These are phyloP conservation scores for Lactarius trivialis DNA, from an alignment of 768 basidiomycete genomes.

Conservation along the genomic window DNA sequence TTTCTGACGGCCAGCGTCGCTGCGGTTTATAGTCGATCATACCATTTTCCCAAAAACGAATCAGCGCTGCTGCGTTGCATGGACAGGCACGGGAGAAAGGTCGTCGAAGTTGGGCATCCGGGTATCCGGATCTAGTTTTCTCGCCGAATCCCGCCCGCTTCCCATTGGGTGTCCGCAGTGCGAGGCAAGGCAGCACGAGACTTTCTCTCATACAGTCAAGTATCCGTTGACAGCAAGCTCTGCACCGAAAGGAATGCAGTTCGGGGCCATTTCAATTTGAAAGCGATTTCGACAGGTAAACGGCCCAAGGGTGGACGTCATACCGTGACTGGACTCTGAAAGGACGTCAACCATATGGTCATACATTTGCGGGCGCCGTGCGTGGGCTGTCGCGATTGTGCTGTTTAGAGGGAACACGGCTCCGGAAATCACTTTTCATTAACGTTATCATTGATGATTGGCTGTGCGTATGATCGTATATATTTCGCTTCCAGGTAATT, in stretches of 20 bases:
- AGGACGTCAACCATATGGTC: not conserved
- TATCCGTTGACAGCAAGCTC: not conserved
- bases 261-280: not conserved
- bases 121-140: not conserved
- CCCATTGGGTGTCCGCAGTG: not conserved
- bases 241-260: not conserved
- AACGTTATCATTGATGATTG: not conserved
- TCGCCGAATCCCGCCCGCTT: not conserved
- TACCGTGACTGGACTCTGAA: not conserved
- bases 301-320: not conserved
- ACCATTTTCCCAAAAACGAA: not conserved
- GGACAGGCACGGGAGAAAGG: not conserved
- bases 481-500: not conserved
- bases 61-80: not conserved
- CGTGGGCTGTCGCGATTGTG: not conserved
- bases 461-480: not conserved
- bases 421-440: not conserved
- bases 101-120: not conserved
- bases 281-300: not conserved
- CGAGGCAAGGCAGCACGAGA: not conserved
- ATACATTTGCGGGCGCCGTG: not conserved
- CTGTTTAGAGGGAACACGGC: not conserved
- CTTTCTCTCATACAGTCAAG: not conserved
- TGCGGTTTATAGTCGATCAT: not conserved
- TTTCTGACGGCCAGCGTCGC: not conserved